These are phyloP conservation scores for Aspergillus nidulans DNA, from an alignment of 495 filamentous ascomycete species.

Conservation along the genomic window DNA sequence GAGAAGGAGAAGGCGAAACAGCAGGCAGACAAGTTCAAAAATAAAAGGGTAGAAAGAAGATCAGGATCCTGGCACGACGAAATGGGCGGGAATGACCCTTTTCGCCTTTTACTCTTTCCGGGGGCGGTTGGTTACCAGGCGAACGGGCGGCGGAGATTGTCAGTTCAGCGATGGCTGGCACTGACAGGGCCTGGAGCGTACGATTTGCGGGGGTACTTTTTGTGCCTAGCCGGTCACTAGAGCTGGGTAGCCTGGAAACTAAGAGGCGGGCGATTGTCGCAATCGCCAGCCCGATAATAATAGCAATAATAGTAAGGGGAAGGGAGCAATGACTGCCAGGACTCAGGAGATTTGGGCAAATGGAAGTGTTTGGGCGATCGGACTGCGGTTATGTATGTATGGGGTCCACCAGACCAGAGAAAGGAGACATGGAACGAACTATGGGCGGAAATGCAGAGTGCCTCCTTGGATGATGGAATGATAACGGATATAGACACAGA, in stretches of 20 bases:
- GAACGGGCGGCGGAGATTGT: slow-evolving; percentile 16
- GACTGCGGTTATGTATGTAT: slow-evolving; percentile 1
- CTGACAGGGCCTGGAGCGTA: slow-evolving; percentile 21
- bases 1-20: neutral
- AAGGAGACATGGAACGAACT: neutral
- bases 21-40: neutral
- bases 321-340: neutral
- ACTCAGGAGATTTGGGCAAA: neutral
- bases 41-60: neutral
- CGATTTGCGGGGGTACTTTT: slow-evolving; percentile 21
- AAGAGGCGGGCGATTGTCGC: neutral
- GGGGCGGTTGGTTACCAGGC: slow-evolving; percentile 20
- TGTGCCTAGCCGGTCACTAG: neutral
- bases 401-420: neutral
- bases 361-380: neutral
- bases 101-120: slow-evolving; percentile 8
- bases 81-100: slow-evolving; percentile 12
- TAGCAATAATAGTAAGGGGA: neutral
- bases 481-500: neutral
- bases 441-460: neutral
- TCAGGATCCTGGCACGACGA: slow-evolving; percentile 6
- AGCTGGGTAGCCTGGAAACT: neutral
- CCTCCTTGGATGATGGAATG: neutral
- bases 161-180: slow-evolving; percentile 2
- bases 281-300: slow-evolving; percentile 1